Conservation (phyloP, 2,329 filamentous ascomycete genomes). For the Fusarium sp. region DNA sequence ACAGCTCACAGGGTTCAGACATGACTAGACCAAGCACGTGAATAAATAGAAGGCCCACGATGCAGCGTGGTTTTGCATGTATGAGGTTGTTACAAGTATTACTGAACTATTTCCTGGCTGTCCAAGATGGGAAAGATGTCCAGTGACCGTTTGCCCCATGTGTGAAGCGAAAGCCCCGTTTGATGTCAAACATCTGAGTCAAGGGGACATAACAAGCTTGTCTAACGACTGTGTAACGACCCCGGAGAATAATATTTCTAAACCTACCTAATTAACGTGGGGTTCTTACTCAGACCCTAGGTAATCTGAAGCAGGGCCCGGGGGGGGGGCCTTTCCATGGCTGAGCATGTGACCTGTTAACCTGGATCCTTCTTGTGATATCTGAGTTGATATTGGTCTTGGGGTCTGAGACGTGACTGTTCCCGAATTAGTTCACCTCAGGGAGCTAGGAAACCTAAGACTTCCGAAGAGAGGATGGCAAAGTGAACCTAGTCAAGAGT, state of each 20-base stretch:
- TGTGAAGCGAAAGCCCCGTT: not conserved
- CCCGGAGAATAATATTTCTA: not conserved
- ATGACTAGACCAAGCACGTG: not conserved
- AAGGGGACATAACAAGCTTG: not conserved
- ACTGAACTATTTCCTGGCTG: not conserved
- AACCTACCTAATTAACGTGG: not conserved
- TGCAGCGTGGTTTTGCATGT: constrained; percentile 8
- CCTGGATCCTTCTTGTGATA: not conserved
- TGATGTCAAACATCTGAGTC: not conserved
- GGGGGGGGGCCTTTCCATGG: not conserved
- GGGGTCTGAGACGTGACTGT: too few species aligned
- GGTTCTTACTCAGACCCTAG: not conserved
- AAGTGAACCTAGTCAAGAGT: not conserved
- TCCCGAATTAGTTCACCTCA: not conserved
- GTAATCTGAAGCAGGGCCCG: not conserved
- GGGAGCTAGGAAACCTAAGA: not conserved
- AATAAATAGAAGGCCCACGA: not conserved
- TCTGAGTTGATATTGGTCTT: not conserved
- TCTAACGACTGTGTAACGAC: not conserved
- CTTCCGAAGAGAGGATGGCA: not conserved
- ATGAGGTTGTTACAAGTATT: not conserved
- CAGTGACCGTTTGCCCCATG: not conserved
- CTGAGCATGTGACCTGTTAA: not conserved
- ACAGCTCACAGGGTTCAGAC: not conserved
- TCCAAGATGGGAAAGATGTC: constrained; percentile 5